Conservation (phyloP, 768 basidiomycete genomes). For the Phaffia tasmanica region DNA sequence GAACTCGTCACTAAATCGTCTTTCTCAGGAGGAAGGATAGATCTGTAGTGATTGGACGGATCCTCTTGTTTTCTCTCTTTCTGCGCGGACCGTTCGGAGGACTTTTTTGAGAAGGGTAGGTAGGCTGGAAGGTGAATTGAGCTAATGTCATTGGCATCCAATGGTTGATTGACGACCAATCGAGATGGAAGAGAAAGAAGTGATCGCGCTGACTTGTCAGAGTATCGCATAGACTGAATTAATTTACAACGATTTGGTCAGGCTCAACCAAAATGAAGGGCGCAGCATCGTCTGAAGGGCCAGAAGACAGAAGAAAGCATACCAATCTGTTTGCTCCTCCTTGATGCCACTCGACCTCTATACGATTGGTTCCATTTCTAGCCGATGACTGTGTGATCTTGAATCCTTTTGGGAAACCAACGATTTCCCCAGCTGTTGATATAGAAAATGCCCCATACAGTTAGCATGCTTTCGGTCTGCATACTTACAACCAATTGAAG, state of each 20-base stretch:
- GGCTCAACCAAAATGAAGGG: too few relatives aligned
- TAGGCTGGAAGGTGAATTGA: not conserved
- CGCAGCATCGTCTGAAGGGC: not conserved
- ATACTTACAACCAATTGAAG: too few relatives aligned
- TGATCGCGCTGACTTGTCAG: not conserved
- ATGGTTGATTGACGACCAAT: not conserved
- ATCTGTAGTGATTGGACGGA: not conserved
- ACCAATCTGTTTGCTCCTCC: not conserved
- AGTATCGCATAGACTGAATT: slow-evolving; percentile 4
- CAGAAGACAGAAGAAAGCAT: not conserved
- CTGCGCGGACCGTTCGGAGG: not conserved
- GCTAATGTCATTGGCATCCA: too few relatives aligned
- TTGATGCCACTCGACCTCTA: slow-evolving; percentile 1
- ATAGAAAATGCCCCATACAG: not conserved
- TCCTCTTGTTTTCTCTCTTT: not conserved
- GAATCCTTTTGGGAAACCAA: slow-evolving; percentile 15
- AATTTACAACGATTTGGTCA: not conserved
- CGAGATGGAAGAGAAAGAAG: not conserved
- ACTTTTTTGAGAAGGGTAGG: slow-evolving; percentile 2
- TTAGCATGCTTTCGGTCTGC: not conserved
- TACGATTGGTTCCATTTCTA: not conserved
- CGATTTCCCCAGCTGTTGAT: slow-evolving; percentile 16
- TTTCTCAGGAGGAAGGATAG: slow-evolving; percentile 1
- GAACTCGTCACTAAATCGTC: slow-evolving; percentile 2
- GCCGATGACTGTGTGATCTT: slow-evolving; percentile 14